Base-by-base conservation (phyloP, 306 rosid species). In the Pyrus bretschneideri region DNA sequence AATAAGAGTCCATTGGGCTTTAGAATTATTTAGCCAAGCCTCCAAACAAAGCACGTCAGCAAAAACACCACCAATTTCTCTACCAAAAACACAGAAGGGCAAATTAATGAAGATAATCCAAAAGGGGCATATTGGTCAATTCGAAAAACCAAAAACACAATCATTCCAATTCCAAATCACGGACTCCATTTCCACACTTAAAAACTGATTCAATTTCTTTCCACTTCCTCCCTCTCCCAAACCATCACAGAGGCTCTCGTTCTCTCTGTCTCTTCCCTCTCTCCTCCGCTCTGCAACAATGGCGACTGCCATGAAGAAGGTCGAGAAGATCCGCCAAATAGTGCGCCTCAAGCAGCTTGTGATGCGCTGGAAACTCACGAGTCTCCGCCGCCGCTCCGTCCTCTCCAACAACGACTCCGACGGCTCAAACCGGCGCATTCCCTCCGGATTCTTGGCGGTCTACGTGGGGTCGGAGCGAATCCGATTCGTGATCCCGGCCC, bases 301-400 rank as follows among this genome's bases (percentile, higher is more conserved):
- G 89, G 85, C 86, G 27, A 78, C 76, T 30, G 42, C 81, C 22
- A 57, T 74, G 84, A 73, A 61, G n/a, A 73, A 61, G 27, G 87
- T 78, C 1, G 84, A 80, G 42, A 86, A 75, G 84, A 86, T 86
- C 86, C 81, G 87, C 3, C 90, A 88, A 71, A 86, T 88, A 72
- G 92, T 84, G 1, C 80, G 82, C 15, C 72, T 84, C 1, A 80
- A 81, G 65, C 78, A 77, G 29, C 25, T 81, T 59, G 49, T 84
- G 49, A 67, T 70, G 30, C 82, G 82, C 1, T 84, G 87, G 84
- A 84, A 70, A 38, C 30, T 58, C 29, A 27, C 58, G 46, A 77
- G 49, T 52, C 72, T 80, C 22, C 80, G 75, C 27, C 74, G 51
- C 72, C 77, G 74, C 4, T 61, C 62, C 21, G 62, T 35, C n/a